phyloP scores from a whole-genome alignment of 192 early-diverging fungal species.

The Coemansia sp. region DNA sequence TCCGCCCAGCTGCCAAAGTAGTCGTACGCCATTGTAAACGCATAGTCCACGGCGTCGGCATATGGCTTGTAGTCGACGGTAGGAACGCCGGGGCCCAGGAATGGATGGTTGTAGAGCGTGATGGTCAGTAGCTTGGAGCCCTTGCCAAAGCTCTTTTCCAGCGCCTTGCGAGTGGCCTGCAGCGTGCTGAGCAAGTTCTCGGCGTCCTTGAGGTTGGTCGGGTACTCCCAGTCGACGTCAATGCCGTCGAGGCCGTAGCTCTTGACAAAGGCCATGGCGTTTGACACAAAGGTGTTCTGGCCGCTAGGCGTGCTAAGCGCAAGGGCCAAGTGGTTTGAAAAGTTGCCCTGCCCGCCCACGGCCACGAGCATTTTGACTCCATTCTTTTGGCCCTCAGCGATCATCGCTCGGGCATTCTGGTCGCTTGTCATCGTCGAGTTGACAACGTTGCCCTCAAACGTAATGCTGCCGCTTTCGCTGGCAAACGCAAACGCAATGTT shows the following conservation, averaged over 20 bases:
- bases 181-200: constrained; percentile 64
- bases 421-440: constrained; percentile 57
- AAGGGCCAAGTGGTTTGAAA: constrained; percentile 61
- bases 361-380: constrained; percentile 66
- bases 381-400: constrained; percentile 39
- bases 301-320: constrained; percentile 61
- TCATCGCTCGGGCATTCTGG: constrained; percentile 34
- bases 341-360: constrained; percentile 75
- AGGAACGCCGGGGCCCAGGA: constrained; percentile 59
- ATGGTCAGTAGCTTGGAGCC: constrained; percentile 65
- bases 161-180: constrained; percentile 58
- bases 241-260: constrained; percentile 71
- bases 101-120: constrained; percentile 68
- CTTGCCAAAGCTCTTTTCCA: constrained; percentile 58
- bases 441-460: constrained; percentile 49
- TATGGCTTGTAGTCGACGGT: constrained; percentile 64
- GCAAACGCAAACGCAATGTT: constrained; percentile 66
- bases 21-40: constrained; percentile 77
- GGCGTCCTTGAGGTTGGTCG: constrained; percentile 58
- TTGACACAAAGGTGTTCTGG: constrained; percentile 59
- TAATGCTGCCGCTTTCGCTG: constrained; percentile 35
- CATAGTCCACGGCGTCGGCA: constrained; percentile 64
- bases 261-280: constrained; percentile 58
- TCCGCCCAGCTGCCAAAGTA: constrained; percentile 70
- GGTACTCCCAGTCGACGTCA: constrained; percentile 83